These are phyloP conservation scores for Mycena floridula DNA, from an alignment of 768 basidiomycete species.

Conservation along the genomic window DNA sequence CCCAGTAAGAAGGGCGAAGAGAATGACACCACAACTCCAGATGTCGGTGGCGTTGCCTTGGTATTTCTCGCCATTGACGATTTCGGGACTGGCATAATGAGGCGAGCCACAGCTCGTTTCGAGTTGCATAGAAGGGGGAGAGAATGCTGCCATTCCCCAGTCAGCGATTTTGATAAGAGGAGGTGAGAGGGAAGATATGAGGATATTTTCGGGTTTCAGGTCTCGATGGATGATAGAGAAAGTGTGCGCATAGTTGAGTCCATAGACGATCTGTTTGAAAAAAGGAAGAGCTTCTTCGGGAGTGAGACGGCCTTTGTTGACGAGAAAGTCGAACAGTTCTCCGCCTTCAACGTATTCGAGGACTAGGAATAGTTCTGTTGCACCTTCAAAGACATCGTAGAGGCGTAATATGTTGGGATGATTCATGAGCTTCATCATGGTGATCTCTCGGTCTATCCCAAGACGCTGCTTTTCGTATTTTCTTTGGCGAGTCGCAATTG, in stretches of 20 bases:
- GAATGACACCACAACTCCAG: slow-evolving; percentile 95
- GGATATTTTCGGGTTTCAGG: slow-evolving; percentile 95
- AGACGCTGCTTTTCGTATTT: slow-evolving; percentile 79
- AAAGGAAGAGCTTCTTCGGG: slow-evolving; percentile 80
- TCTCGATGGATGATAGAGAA: slow-evolving; percentile 98
- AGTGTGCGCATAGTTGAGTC: slow-evolving; percentile 93
- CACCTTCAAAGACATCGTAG: slow-evolving; percentile 93
- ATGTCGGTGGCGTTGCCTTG: slow-evolving; percentile 89
- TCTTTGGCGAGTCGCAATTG: slow-evolving; percentile 57
- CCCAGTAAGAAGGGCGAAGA: slow-evolving; percentile 86
- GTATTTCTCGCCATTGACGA: slow-evolving; percentile 87
- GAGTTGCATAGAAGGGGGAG: slow-evolving; percentile 75
- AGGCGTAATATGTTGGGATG: slow-evolving; percentile 95
- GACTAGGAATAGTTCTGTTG: slow-evolving; percentile 85
- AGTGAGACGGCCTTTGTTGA: slow-evolving; percentile 78
- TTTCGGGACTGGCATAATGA: slow-evolving; percentile 96
- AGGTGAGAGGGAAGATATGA: slow-evolving; percentile 77
- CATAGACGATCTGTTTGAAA: slow-evolving; percentile 94
- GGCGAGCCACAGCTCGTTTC: slow-evolving; percentile 96
- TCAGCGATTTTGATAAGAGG: slow-evolving; percentile 94
- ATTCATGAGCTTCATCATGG: slow-evolving; percentile 99
- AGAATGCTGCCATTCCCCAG: slow-evolving; percentile 98
- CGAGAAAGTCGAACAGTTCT: slow-evolving; percentile 94
- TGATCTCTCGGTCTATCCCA: slow-evolving; percentile 90
- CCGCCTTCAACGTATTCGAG: slow-evolving; percentile 95